Evolutionary conservation across 768 basidiomycete genomes (phyloP).

Genomic region (Brasilioporus rufonigricans): DNA sequence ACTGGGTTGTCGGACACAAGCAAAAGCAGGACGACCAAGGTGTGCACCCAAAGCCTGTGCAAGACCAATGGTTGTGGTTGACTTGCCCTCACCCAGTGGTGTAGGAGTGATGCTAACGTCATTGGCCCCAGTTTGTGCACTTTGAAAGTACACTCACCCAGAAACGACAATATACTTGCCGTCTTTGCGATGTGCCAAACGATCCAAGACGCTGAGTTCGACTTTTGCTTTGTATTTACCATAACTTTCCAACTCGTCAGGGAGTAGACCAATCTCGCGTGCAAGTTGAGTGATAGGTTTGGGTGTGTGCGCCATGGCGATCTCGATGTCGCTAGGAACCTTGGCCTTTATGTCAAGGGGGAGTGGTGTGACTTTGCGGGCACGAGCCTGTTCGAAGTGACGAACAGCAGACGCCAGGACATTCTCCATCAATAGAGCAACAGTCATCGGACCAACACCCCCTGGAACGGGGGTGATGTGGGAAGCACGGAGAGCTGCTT

Average conservation of each 20-base stretch:
- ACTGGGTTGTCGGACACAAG: constrained; percentile 96
- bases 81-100: constrained; percentile 96
- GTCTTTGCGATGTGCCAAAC: constrained; percentile 79
- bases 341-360: constrained; percentile 76
- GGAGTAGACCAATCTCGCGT: constrained; percentile 80
- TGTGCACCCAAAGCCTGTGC: constrained; percentile 96
- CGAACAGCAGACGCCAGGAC: constrained; percentile 83
- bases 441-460: constrained; percentile 99
- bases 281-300: constrained; percentile 86
- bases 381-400: constrained; percentile 65
- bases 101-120: constrained; percentile 84
- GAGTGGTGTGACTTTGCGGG: constrained; percentile 73
- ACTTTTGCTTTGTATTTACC: constrained; percentile 98
- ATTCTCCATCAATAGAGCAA: constrained; percentile 97
- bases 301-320: constrained; percentile 91
- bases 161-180: constrained; percentile 97
- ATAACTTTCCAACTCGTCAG: constrained; percentile 89
- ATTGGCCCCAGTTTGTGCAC: not conserved
- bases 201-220: constrained; percentile 82
- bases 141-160: constrained; percentile 49
- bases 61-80: constrained; percentile 95
- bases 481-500: constrained; percentile 76
- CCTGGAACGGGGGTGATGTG: constrained; percentile 97
- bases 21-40: constrained; percentile 88
- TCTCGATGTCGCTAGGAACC: constrained; percentile 96